These are phyloP conservation scores for Podospora pseudopauciseta DNA, from an alignment of 495 filamentous ascomycete species.

Conservation along the genomic window DNA sequence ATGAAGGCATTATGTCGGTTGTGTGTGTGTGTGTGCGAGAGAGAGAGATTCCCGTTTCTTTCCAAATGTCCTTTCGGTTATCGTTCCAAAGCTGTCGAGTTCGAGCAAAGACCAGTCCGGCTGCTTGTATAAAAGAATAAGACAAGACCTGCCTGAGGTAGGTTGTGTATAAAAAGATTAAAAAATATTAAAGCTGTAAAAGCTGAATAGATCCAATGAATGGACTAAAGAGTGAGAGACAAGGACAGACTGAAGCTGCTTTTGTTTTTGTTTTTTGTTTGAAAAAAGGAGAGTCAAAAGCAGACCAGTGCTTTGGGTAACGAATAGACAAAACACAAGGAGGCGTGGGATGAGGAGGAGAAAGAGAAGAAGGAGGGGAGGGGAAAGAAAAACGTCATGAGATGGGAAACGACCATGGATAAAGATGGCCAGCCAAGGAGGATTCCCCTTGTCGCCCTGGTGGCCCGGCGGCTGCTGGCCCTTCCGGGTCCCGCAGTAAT, in stretches of 20 bases:
- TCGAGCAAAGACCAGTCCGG: constrained; percentile 43
- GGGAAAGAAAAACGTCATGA: constrained; percentile 15
- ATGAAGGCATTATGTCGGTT: constrained; percentile 45
- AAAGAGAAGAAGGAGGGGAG: constrained; percentile 28
- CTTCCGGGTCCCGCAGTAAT: constrained; percentile 34
- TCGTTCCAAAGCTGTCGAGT: constrained; percentile 24
- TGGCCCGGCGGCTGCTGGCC: constrained; percentile 29
- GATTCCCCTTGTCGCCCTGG: not conserved
- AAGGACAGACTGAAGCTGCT: constrained; percentile 33
- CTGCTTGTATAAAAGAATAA: constrained; percentile 31
- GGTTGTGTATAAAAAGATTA: constrained; percentile 29
- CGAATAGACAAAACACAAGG: constrained; percentile 31
- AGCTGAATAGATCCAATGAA: constrained; percentile 24
- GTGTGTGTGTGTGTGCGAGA: not conserved
- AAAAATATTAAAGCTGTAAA: constrained; percentile 36
- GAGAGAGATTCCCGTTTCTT: constrained; percentile 23
- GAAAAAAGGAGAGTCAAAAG: constrained; percentile 46
- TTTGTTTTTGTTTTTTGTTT: not conserved
- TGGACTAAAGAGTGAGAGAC: constrained; percentile 18
- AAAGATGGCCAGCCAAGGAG: constrained; percentile 30
- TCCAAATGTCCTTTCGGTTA: constrained; percentile 24
- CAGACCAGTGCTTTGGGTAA: constrained; percentile 56
- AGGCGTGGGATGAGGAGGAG: constrained; percentile 20
- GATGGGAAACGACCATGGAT: constrained; percentile 39
- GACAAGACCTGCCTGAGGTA: constrained; percentile 16